Evolutionary conservation across 129 eudicot species (phyloP).

Genomic region (Pseudognaphalium luteoalbum): DNA sequence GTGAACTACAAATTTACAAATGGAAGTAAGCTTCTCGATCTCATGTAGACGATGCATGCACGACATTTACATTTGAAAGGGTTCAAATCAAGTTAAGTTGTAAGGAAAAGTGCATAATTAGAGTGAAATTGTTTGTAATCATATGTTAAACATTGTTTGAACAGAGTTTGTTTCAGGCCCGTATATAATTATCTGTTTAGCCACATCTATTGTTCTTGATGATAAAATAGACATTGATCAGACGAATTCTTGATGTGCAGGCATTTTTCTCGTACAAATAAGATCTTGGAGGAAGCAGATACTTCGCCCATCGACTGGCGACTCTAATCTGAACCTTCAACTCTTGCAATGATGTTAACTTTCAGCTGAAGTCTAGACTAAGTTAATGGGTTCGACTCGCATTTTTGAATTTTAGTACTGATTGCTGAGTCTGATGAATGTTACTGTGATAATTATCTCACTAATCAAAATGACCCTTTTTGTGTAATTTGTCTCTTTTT

Average conservation of each 20-base stretch:
- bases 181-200: background rate
- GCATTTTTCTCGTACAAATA: constrained; percentile 87
- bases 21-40: background rate
- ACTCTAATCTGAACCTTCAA: constrained; percentile 38
- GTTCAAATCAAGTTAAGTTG: background rate
- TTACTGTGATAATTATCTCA: background rate
- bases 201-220: background rate
- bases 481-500: background rate
- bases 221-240: background rate
- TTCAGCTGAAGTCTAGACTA: constrained; percentile 8
- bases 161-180: background rate
- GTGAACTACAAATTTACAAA: background rate
- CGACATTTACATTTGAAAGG: background rate
- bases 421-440: background rate
- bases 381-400: constrained; percentile 1
- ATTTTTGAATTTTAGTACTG: constrained; percentile 3
- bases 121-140: no score
- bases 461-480: constrained; percentile 14
- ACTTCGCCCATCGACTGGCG: constrained; percentile 78
- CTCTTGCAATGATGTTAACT: background rate
- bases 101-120: background rate
- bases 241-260: constrained; percentile 36
- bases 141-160: background rate
- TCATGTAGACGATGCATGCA: constrained; percentile 10
- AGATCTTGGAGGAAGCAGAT: constrained; percentile 60